Evolutionary conservation across 2,329 filamentous ascomycete genomes (phyloP).

Genomic region (Ophiostoma piceae): DNA sequence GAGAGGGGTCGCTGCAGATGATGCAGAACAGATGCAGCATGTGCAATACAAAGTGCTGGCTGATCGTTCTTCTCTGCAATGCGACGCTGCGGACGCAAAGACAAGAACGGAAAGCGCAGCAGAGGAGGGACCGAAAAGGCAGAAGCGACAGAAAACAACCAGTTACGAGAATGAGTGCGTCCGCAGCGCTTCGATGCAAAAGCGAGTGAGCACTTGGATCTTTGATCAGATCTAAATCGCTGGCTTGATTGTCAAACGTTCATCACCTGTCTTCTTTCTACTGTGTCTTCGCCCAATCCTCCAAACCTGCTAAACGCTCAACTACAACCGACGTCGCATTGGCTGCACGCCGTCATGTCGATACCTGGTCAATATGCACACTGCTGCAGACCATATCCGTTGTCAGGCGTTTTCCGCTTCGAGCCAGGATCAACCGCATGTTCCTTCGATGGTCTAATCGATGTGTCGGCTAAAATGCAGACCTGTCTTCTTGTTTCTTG

Average conservation of each 20-base stretch:
- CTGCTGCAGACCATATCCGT: neutral
- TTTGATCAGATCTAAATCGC: too few species aligned
- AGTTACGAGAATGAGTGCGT: too few species aligned
- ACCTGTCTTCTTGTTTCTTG: too few species aligned
- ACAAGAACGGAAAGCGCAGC: neutral
- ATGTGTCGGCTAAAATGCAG: neutral
- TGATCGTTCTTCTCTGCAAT: constrained; percentile 4
- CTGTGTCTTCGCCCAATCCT: too few species aligned
- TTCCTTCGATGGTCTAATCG: neutral
- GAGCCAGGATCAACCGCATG: neutral
- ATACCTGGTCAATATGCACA: neutral
- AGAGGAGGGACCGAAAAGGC: neutral
- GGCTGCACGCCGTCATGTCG: neutral
- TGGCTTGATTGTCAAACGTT: neutral
- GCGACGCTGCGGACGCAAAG: neutral
- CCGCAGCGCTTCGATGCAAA: too few species aligned
- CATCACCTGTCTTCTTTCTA: neutral
- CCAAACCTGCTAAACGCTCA: neutral
- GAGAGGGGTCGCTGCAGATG: too few species aligned
- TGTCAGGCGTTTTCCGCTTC: neutral
- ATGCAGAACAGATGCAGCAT: neutral
- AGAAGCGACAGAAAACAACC: neutral
- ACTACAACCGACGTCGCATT: neutral
- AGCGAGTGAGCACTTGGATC: too few species aligned
- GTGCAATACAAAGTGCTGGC: neutral